Evolutionary conservation across 257 asterid species (phyloP), one percentile per base, ranked within the genome.

Genomic region (Thymus mandschuricus): DNA sequence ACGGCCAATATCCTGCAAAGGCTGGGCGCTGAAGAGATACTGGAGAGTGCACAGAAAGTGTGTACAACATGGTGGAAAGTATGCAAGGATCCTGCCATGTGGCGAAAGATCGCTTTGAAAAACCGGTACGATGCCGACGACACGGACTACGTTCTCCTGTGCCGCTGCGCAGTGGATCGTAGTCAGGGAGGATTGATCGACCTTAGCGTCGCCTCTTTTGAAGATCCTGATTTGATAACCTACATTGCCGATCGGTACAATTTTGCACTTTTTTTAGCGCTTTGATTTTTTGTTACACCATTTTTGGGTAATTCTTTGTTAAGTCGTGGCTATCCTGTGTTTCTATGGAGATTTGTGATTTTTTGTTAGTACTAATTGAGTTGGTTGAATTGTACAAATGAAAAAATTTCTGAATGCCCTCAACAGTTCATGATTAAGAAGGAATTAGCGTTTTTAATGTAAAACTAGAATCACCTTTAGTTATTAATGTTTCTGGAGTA

Each of bases 151-250:
- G 8, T 58, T 10, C 76, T 46, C 21, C 21, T 21, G 21, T 82
- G 85, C 77, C 72, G 70, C 6, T 43, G 10, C 63, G 87, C 89
- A 8, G 87, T 82, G 64, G 81, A 80, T 58, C 86, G 28, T 30
- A 73, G 88, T 72, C 78, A 74, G 55, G 85, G 89, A 1, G 71
- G 83, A 34, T 35, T 86, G 68, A 28, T 72, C 60, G 79, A 74
- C 58, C 49, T 81, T 9, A 73, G 34, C 15, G 34, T 86, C 3
- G 72, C 63, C 65, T 40, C 21, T 64, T 71, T 66, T 10, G 81
- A 63, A 30, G 30, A 76, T 9, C 78, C 72, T 61, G 69, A 15
- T 0, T 70, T 81, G 71, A 83, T 83, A 40, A 4, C 1, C 13
- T 78, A 82, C 69, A 60, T 84, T 31, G 57, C 78, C 43, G 45